A percentile compares a stretch with the other conserved stretches of the same genome.
These are phyloP conservation scores for Hanseniaspora sp. DNA, from an alignment of 1,139 yeast genomes.

Conservation along the genomic window DNA sequence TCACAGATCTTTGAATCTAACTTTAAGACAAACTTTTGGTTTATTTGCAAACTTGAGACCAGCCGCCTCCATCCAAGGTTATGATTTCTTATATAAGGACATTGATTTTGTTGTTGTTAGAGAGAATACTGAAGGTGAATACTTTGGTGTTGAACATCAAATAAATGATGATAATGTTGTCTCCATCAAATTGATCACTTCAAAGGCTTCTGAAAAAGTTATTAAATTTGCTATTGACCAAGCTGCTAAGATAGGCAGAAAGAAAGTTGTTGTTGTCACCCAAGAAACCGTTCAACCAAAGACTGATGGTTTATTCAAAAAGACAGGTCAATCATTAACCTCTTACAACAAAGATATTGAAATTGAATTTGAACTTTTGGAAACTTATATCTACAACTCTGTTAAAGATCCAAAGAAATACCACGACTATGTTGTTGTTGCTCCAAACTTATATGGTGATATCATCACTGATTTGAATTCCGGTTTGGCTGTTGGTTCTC, in stretches of 20 bases:
- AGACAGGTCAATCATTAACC: constrained; percentile 79
- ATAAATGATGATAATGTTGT: constrained; percentile 98
- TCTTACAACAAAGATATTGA: constrained; percentile 85
- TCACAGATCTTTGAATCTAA: constrained; percentile 92
- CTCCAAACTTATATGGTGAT: constrained; percentile 99
- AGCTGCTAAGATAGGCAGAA: constrained; percentile 80
- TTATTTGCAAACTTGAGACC: constrained; percentile 97
- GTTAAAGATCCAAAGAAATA: constrained; percentile 82
- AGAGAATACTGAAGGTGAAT: constrained; percentile 99
- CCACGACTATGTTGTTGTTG: constrained; percentile 82
- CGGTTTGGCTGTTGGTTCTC: constrained; percentile 87
- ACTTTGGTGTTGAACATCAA: constrained; percentile 96
- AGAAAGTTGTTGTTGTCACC: constrained; percentile 88
- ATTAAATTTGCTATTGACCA: constrained; percentile 94
- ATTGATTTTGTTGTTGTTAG: constrained; percentile 94
- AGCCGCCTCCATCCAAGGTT: constrained; percentile 85
- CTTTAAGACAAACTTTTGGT: constrained; percentile 92
- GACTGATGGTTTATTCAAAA: constrained; percentile 92
- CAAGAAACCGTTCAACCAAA: constrained; percentile 97
- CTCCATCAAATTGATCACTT: constrained; percentile 92
- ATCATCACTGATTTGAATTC: constrained; percentile 95
- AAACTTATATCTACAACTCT: constrained; percentile 85
- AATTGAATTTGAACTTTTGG: constrained; percentile 77
- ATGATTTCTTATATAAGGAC: constrained; percentile 84
- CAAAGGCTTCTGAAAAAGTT: constrained; percentile 90